Conservation (phyloP, 345 rosid genomes). For the Eucalyptus polybractea region DNA sequence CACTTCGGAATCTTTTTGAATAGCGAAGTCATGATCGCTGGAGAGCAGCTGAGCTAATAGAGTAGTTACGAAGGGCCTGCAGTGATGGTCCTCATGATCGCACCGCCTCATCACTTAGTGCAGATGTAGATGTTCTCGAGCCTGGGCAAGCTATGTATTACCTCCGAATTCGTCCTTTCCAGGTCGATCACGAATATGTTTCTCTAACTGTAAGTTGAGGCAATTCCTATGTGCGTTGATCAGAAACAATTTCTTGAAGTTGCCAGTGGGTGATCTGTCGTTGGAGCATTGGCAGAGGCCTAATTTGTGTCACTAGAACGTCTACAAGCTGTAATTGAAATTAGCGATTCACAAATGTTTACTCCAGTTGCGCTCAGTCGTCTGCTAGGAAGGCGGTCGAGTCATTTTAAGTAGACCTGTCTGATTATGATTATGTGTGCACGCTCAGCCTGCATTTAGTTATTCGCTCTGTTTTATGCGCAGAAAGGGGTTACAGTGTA, state of each 20-base stretch:
- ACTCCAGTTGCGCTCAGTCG: neutral
- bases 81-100: neutral
- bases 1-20: neutral
- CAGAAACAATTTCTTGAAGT: neutral
- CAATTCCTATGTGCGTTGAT: neutral
- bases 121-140: neutral
- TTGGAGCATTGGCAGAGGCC: neutral
- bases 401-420: neutral
- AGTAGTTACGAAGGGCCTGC: neutral
- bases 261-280: neutral
- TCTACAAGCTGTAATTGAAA: neutral
- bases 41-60: neutral
- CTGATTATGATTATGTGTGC: neutral
- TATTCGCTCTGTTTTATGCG: neutral
- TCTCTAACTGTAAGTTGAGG: neutral
- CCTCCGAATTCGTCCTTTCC: neutral
- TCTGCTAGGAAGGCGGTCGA: neutral
- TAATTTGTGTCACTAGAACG: neutral
- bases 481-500: slow-evolving; percentile 45
- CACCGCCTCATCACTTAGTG: neutral
- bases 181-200: neutral
- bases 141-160: neutral
- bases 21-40: neutral
- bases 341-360: neutral
- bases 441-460: neutral